Conservation (phyloP, 2,329 filamentous ascomycete species). For the Pseudocercospora pini-densiflorae region DNA sequence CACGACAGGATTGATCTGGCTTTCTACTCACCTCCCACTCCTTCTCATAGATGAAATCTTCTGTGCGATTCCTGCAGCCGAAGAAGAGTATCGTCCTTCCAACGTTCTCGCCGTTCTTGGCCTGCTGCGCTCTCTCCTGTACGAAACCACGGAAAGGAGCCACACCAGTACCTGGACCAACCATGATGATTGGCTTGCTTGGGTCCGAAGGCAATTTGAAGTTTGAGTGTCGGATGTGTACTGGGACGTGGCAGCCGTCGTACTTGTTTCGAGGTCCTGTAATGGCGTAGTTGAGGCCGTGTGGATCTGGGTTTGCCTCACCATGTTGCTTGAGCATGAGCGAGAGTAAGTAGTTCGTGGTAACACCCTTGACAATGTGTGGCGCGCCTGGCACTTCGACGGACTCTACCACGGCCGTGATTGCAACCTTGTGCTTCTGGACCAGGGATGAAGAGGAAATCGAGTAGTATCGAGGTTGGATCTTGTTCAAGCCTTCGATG, state of each 20-base stretch:
- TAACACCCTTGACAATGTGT: slow-evolving; percentile 87
- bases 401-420: slow-evolving; percentile 93
- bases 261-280: slow-evolving; percentile 95
- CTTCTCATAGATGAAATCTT: slow-evolving; percentile 90
- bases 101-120: slow-evolving; percentile 77
- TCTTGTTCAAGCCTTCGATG: slow-evolving; percentile 90
- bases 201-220: slow-evolving; percentile 98
- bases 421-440: slow-evolving; percentile 91
- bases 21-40: slow-evolving; percentile 82
- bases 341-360: slow-evolving; percentile 94
- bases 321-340: slow-evolving; percentile 97
- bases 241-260: slow-evolving; percentile 90
- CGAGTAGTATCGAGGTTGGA: slow-evolving; percentile 98
- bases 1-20: neutral
- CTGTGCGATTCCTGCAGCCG: slow-evolving; percentile 82
- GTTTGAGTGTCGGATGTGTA: slow-evolving; percentile 97
- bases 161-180: slow-evolving; percentile 94
- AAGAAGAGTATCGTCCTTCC: slow-evolving; percentile 93
- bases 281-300: slow-evolving; percentile 85
- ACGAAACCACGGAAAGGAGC: slow-evolving; percentile 96
- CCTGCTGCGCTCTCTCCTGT: slow-evolving; percentile 87
- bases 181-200: slow-evolving; percentile 90
- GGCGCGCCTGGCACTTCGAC: slow-evolving; percentile 75
- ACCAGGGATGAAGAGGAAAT: slow-evolving; percentile 96
- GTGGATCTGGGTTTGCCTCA: slow-evolving; percentile 78